Base-by-base conservation (phyloP, 2,329 filamentous ascomycete species). In the Cercospora beticola region DNA sequence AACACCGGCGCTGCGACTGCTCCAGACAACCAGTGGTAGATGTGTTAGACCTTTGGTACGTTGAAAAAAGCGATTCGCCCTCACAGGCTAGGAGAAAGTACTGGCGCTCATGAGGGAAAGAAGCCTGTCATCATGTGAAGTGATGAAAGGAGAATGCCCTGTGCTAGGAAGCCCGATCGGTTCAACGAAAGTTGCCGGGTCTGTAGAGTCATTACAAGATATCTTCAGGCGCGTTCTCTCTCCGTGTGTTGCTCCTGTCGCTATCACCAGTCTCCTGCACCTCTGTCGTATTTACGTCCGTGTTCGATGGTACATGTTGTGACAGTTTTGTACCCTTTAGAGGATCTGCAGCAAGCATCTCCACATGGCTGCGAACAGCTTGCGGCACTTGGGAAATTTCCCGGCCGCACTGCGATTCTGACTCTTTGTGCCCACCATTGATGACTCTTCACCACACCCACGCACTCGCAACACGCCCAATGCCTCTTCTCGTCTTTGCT, bases 21-120 rank as follows among this genome's bases (percentile, higher is more conserved):
- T 7, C 79, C 78, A 74, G 78, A 80, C 78, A 73, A 75, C 67
- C 77, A 80, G 76, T 86, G 83, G 84, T 85, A 85, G 78, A 82
- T 73, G 70, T 62, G 67, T 58, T 64, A 58, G 61, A 68, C 26
- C 64, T 67, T 66, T 36, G 62, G 65, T 67, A 62, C 67, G 57
- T 66, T 68, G 43, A 64, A 62, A 70, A 62, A 60, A 52, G 33
- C 59, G 56, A 64, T 68, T 73, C 64, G 71, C 65, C 68, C 64
- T 66, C 71, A 70, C 72, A 73, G 72, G 72, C 72, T 73, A 68
- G 69, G 72, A 70, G 66, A 64, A 64, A 64, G 70, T 68, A 67
- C 88, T 86, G 83, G 85, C 90, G 89, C 90, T 93, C 97, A 97
- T 91, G 94, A 97, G 93, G 94, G 94, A 98, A 98, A 98, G 94